A percentile compares a stretch with the other conserved stretches of the same genome.
phyloP scores from a whole-genome alignment of 495 filamentous ascomycete genomes.

The Aspergillus steynii region DNA sequence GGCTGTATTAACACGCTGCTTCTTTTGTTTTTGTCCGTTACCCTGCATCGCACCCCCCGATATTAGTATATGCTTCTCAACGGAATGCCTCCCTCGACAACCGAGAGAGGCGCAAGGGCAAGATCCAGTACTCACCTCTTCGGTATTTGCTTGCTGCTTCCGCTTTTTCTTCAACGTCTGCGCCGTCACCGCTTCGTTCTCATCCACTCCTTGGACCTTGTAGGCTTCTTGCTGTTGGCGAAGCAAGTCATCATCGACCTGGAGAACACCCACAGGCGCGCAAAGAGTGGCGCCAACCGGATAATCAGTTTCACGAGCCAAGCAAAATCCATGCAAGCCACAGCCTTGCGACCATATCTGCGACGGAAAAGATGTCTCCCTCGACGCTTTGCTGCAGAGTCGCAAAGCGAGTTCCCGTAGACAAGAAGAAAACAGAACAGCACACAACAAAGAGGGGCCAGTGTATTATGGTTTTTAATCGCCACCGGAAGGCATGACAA shows the following conservation, averaged over 20 bases:
- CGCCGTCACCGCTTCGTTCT: constrained; percentile 52
- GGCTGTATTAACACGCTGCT: constrained; percentile 78
- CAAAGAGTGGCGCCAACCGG: constrained; percentile 30
- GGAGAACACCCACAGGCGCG: constrained; percentile 30
- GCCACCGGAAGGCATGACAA: constrained; percentile 16
- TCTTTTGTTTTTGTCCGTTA: constrained; percentile 55
- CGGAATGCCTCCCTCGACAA: no score
- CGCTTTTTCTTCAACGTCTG: constrained; percentile 71
- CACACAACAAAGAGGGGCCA: background rate
- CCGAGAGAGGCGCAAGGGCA: no score
- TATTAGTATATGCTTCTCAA: constrained; percentile 22
- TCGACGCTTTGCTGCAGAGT: constrained; percentile 7
- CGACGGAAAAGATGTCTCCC: constrained; percentile 12
- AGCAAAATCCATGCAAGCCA: constrained; percentile 22
- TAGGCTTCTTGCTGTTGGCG: constrained; percentile 78
- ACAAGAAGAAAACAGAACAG: constrained; percentile 8
- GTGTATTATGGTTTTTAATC: constrained; percentile 2
- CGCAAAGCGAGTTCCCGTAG: background rate
- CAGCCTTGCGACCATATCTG: constrained; percentile 17
- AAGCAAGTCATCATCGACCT: constrained; percentile 79
- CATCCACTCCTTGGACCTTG: constrained; percentile 65
- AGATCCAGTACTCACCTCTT: constrained; percentile 53
- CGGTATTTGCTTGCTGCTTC: constrained; percentile 57
- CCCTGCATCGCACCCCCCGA: constrained; percentile 18
- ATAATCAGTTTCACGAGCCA: constrained; percentile 37